Base-by-base conservation (phyloP, 2,329 filamentous ascomycete genomes). In the Talaromyces rugulosus region DNA sequence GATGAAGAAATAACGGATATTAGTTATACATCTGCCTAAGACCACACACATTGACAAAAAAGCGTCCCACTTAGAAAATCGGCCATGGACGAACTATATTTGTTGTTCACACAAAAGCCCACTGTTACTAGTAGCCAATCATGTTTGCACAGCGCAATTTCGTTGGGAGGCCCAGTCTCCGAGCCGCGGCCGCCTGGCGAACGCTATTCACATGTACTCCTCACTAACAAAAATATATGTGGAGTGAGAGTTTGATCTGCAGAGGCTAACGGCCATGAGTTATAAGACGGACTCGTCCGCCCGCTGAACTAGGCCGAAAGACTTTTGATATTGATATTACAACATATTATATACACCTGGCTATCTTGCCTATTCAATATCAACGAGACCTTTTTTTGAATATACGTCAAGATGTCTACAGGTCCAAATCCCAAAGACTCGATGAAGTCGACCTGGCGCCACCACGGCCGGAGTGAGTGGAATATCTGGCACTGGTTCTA, bases 391-490 rank as follows among this genome's bases (percentile, higher is more conserved):
- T 23, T 23, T 23, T 23, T 36, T 16, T 9, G 34, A 18, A 23
- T 12, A 58, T n/a, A 47, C 16, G 14, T n/a, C n/a, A 52, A 44
- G 54, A 64, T 64, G 62, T 12, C 60, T 11, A 3, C 47, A 5
- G 30, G 50, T 9, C 57, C 59, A 12, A 65, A 65, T 34, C 65
- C 64, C 42, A 71, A 70, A 55, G 72, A 75, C 64, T 73, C 71
- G 1, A 75, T 75, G 66, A 75, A 75, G 64, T 73, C 74, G 0
- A 75, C 74, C 9, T 76, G 74, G 74, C 66, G 68, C 2, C 47
- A 36, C 8, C 56, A 16, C 18, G 68, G 69, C 60, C 67, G 59
- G 18, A 60, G 56, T 14, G 27, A 60, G 1, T 76, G 74, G 74
- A 71, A 66, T 3, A 6, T 63, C 5, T 62, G 66, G 57, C 72